Evolutionary conservation across 257 asterid genomes (phyloP).

Genomic region (Parsonsia alboflavescens): DNA sequence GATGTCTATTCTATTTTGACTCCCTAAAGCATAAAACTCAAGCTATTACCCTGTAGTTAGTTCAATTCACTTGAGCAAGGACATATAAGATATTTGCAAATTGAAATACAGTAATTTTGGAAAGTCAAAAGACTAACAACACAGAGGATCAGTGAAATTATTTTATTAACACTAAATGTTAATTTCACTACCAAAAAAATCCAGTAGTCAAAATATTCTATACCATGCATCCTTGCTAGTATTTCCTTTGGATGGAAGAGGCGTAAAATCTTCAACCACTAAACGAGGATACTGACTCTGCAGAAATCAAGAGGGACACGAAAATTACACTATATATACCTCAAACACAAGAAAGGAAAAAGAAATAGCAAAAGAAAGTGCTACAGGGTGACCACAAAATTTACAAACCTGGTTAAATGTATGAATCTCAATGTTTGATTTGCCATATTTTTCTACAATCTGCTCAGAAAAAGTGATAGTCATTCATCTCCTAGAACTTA

Average conservation of each 20-base stretch:
- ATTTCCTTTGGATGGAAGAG: conserved; percentile 83
- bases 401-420: conserved; percentile 84
- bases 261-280: conserved; percentile 80
- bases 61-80: neutral
- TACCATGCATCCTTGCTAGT: conserved; percentile 95
- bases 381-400: neutral
- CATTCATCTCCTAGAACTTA: conserved; percentile 13
- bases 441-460: conserved; percentile 83
- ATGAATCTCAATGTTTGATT: conserved; percentile 75
- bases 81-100: neutral
- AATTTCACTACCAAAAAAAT: neutral
- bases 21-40: neutral
- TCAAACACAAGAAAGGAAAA: neutral
- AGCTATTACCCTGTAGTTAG: neutral
- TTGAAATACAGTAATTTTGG: neutral
- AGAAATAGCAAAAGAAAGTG: no score
- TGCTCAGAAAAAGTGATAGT: conserved; percentile 30
- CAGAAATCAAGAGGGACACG: conserved; percentile 19
- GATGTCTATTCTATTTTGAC: no score
- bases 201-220: conserved; percentile 1
- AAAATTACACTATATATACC: conserved; percentile 8
- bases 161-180: neutral
- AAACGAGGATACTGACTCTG: conserved; percentile 99
- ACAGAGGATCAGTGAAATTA: neutral
- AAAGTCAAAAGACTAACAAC: neutral